These are phyloP conservation scores for Avena insularis DNA, from an alignment of 176 grass and related monocot genomes.

Conservation along the genomic window DNA sequence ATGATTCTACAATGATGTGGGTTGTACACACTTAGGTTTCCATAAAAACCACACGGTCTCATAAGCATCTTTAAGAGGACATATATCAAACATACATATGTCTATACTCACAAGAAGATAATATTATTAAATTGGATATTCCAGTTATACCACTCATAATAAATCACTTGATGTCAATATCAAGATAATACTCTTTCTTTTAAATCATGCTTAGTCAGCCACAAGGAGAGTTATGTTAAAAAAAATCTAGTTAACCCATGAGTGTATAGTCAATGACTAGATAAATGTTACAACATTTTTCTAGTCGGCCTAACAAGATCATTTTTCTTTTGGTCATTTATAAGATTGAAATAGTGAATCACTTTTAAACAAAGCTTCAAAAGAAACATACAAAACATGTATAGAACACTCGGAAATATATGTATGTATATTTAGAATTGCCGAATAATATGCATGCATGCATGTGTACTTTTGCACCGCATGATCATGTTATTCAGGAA, in stretches of 20 bases:
- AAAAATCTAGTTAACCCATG: background rate
- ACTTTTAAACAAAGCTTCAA: background rate
- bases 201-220: no score
- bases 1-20: no score
- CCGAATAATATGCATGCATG: background rate
- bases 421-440: background rate
- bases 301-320: background rate
- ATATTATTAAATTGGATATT: no score
- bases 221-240: background rate
- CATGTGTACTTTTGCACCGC: background rate
- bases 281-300: background rate
- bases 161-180: no score
- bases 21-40: background rate
- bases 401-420: background rate
- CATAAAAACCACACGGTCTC: background rate
- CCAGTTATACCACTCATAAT: no score
- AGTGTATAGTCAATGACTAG: background rate
- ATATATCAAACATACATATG: background rate
- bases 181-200: no score
- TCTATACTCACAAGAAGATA: background rate
- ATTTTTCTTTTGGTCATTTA: background rate
- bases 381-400: background rate
- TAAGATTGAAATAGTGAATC: background rate
- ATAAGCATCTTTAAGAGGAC: background rate
- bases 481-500: background rate